Base-by-base conservation (phyloP, 2,329 filamentous ascomycete species). In the Fusarium heterosporum region DNA sequence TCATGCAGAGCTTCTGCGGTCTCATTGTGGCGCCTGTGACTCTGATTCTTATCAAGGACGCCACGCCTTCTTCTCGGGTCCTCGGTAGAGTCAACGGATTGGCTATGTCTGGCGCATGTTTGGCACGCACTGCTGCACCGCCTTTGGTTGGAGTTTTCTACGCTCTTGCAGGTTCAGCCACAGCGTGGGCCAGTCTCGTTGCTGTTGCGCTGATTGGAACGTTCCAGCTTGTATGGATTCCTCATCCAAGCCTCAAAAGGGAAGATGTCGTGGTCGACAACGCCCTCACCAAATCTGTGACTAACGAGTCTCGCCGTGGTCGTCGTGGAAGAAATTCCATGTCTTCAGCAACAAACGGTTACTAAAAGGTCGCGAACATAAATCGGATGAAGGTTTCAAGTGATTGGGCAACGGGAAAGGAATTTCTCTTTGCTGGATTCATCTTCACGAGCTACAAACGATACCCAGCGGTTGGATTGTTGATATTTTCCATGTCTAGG, bases 1-100 rank as follows among this genome's bases (percentile, higher is more conserved):
- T 85, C 3, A 77, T 91, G 56, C 88, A 90, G 65, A 91, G 90
- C 68, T 79, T 91, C 55, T 86, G 89, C 55, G 89, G 88, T 9
- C 91, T 92, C 66, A 82, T 92, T 34, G 87, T 85, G 22, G 90
- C 89, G 36, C 90, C 90, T 1, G 84, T 90, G 10, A 83, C 90
- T 1, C 81, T 93, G 26, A 92, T 93, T 61, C 81, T 93, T 53
- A 84, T 93, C 72, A 93, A 93, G 75, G 88, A 92, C 78, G 88
- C 90, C 2, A 87, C 88, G 6, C 89, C 89, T 0, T 84, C 86
- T 6, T 81, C 86, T 5, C 83, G 82, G 2, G 84, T 87, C 7
- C 81, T 93, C 16, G 90, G 90, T 2, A 89, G 86, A 69, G 90
- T 93, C 75, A 93, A 93, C 65, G 90, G 90, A 0, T 78, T 92